Percentiles rank a stretch among this genome's conserved stretches.
phyloP scores from a whole-genome alignment of 768 basidiomycete genomes.

The Kondoa subrosea region DNA sequence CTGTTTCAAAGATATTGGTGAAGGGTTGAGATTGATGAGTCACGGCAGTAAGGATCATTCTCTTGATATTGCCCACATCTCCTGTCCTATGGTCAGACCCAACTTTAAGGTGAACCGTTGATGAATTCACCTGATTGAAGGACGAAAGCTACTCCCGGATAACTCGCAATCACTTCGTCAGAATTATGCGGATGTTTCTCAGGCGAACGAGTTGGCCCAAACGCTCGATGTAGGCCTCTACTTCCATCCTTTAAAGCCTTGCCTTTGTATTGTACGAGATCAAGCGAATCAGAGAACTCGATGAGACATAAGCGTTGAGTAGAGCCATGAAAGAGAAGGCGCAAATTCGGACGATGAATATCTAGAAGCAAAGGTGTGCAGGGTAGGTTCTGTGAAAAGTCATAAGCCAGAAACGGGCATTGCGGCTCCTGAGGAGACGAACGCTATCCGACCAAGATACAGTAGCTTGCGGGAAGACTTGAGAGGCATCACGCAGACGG shows the following conservation, averaged over 20 bases:
- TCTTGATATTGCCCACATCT: too few species aligned
- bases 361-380: background rate
- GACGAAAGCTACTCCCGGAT: background rate
- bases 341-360: background rate
- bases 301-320: background rate
- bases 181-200: background rate
- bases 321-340: background rate
- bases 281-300: background rate
- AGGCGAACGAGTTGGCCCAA: background rate
- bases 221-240: background rate
- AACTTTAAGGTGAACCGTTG: too few species aligned
- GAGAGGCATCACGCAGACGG: too few species aligned
- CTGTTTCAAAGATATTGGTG: too few species aligned
- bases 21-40: too few species aligned
- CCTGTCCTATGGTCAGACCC: too few species aligned
- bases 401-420: background rate
- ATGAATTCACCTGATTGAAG: too few species aligned
- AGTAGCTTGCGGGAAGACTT: background rate
- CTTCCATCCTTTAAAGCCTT: background rate
- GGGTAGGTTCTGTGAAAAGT: background rate
- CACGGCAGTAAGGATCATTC: too few species aligned
- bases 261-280: background rate
- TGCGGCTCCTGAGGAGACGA: background rate
- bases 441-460: background rate
- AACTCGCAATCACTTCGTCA: background rate